phyloP scores from a whole-genome alignment of 1,284 basidiomycete species.

The Anthracocystis walkeri region DNA sequence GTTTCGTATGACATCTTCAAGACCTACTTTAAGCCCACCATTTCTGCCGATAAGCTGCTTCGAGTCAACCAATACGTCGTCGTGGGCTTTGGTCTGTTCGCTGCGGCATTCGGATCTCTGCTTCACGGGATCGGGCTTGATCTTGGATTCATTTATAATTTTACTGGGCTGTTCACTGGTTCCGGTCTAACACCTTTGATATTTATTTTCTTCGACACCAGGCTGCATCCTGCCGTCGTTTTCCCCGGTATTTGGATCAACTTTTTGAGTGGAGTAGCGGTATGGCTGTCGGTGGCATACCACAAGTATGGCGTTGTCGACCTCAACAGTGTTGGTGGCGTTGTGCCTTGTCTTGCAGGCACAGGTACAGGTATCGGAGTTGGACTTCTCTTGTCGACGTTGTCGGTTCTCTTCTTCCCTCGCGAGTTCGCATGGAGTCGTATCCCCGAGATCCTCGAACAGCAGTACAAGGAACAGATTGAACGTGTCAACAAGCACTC shows the following conservation, averaged over 20 bases:
- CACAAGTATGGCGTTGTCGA: slow-evolving; percentile 49
- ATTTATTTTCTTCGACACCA: slow-evolving; percentile 62
- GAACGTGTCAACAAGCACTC: slow-evolving; percentile 21
- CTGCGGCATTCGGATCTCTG: slow-evolving; percentile 62
- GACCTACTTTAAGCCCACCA: slow-evolving; percentile 54
- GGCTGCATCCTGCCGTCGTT: slow-evolving; percentile 55
- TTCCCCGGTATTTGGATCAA: slow-evolving; percentile 65
- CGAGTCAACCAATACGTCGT: slow-evolving; percentile 59
- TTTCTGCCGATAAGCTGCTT: slow-evolving; percentile 51
- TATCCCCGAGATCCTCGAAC: slow-evolving; percentile 44
- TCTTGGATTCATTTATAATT: slow-evolving; percentile 59
- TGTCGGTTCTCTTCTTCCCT: slow-evolving; percentile 47
- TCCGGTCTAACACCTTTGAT: slow-evolving; percentile 53
- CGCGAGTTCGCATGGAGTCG: slow-evolving; percentile 56
- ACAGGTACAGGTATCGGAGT: slow-evolving; percentile 58
- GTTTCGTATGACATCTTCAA: slow-evolving; percentile 57
- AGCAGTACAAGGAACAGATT: slow-evolving; percentile 31
- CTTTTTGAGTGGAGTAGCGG: slow-evolving; percentile 58
- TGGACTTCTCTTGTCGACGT: slow-evolving; percentile 34
- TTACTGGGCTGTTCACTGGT: slow-evolving; percentile 57
- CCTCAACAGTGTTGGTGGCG: slow-evolving; percentile 46
- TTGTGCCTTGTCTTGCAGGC: slow-evolving; percentile 58
- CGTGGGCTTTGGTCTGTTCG: slow-evolving; percentile 61
- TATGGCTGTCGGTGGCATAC: slow-evolving; percentile 63
- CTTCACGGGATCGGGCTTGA: slow-evolving; percentile 63